Percentiles rank a stretch among this genome's conserved stretches.
Evolutionary conservation across 2,329 filamentous ascomycete species (phyloP).

Genomic region (Diaporthe eres): DNA sequence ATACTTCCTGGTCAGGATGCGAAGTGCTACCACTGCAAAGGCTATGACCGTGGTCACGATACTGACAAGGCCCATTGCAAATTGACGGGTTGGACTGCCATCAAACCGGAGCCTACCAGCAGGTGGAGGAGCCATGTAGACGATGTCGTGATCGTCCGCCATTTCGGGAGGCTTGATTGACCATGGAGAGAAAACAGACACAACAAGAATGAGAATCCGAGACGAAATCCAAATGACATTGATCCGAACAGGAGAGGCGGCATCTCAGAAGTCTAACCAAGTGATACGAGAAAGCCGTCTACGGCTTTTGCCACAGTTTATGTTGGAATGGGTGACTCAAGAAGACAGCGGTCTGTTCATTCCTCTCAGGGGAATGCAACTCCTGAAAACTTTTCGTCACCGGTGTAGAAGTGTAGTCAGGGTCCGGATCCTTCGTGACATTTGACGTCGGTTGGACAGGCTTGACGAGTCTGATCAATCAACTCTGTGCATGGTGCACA

Average conservation of each 20-base stretch:
- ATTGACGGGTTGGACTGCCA: background rate
- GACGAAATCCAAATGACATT: background rate
- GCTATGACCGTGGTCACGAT: background rate
- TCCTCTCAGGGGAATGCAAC: background rate
- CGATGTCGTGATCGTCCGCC: background rate
- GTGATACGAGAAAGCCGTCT: too few relatives aligned
- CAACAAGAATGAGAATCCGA: background rate
- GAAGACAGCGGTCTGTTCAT: background rate
- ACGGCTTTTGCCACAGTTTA: background rate
- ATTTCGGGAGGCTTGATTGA: background rate
- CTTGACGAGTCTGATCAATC: background rate
- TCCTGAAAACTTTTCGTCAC: background rate
- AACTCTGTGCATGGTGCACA: background rate
- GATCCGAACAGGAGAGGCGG: background rate
- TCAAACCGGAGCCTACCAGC: background rate
- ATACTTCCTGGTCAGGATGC: conserved; percentile 2
- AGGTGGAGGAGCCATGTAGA: conserved; percentile 9
- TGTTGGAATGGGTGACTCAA: too few relatives aligned
- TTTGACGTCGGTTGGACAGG: background rate
- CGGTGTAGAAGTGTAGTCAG: background rate
- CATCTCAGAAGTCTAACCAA: background rate
- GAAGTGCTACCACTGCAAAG: conserved; percentile 5
- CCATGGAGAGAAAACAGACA: background rate
- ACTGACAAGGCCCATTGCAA: background rate
- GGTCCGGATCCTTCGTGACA: background rate